Evolutionary conservation across 169 alveolate genomes (phyloP), one percentile per base, ranked within the genome.

Genomic region (Plasmodium blacklocki): DNA sequence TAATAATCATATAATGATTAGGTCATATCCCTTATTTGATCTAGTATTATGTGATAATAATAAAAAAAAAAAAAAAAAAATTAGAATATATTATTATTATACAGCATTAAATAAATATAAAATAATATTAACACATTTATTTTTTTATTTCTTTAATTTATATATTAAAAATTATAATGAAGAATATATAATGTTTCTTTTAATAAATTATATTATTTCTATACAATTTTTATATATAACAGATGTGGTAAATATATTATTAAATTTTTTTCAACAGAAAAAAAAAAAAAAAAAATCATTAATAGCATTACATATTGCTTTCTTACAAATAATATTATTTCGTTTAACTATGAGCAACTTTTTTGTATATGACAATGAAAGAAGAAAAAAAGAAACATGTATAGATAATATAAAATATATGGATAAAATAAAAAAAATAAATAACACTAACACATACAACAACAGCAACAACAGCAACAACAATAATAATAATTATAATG

Each of bases 191-290:
- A 64, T 66, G 29, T 26, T 23, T 7, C 67, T 58, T 58, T 15
- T 78, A 5, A 67, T 78, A 15, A 66, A 52, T 52, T n/a, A 21
- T 45, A 78, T 78, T 21, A 18, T 67, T 0, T 58, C 89, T 0
- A 78, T 78, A n/a, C 70, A 64, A 18, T 66, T 66, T 50, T 64
- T 78, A 54, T 78, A 66, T 45, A 70, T 78, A 50, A 78, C 50
- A 15, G 89, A 78, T 58, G 56, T 64, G 7, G 89, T 78, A 29
- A 23, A 39, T 26, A 23, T 78, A 23, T 6, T 78, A 23, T 52
- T 49, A 50, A 66, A 23, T n/a, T 78, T 78, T 67, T 52, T 45
- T 23, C 64, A 32, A 21, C 49, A 26, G 6, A 60, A 64, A 19
- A 66, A 78, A 56, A 49, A 45, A 21, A 66, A 78, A 56, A 49